A percentile compares a stretch with the other conserved stretches of the same genome.
phyloP scores from a whole-genome alignment of 306 rosid genomes.

The apple (Malus domestica) region ASM211411v1 NC_041791.1:34006001-34006500 shows the following conservation, averaged over 20 bases:
- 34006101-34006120: not conserved
- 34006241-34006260: constrained; percentile 76
- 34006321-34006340: constrained; percentile 90
- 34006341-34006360: constrained; percentile 59
- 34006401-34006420: constrained; percentile 17
- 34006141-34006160: constrained; percentile 1
- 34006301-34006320: constrained; percentile 69
- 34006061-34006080: not conserved
- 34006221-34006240: constrained; percentile 73
- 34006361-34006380: constrained; percentile 29
- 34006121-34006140: not conserved
- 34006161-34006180: constrained; percentile 20
- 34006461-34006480: constrained; percentile 99
- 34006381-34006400: constrained; percentile 10
- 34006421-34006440: constrained; percentile 55
- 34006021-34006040: not conserved
- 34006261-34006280: constrained; percentile 74
- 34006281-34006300: constrained; percentile 55
- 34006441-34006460: constrained; percentile 72
- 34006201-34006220: constrained; percentile 82
- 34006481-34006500: constrained; percentile 66
- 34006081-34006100: not conserved
- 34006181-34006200: constrained; percentile 94
- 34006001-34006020: not conserved
- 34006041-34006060: not conserved